Conservation (phyloP, 2,329 filamentous ascomycete genomes). For the Didymosphaeria variabile region DNA sequence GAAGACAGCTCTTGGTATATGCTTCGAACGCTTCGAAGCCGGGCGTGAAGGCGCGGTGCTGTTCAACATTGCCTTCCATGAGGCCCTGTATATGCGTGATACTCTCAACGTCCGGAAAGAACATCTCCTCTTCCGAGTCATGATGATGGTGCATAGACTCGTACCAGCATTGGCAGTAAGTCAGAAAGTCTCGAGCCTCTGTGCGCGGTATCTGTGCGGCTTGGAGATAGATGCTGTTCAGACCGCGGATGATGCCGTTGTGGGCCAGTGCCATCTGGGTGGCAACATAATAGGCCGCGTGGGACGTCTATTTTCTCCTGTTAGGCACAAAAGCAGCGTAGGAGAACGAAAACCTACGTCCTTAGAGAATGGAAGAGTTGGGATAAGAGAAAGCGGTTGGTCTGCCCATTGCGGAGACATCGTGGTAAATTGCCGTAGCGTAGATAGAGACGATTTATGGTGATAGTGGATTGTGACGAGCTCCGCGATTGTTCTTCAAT, state of each 20-base stretch:
- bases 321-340: slow-evolving; percentile 11
- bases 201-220: slow-evolving; percentile 58
- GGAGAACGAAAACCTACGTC: slow-evolving; percentile 27
- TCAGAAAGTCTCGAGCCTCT: slow-evolving; percentile 54
- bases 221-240: slow-evolving; percentile 71
- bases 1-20: slow-evolving; percentile 27
- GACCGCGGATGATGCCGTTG: slow-evolving; percentile 70
- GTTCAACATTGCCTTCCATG: slow-evolving; percentile 63
- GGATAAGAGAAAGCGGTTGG: slow-evolving; percentile 34
- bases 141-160: slow-evolving; percentile 70
- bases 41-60: slow-evolving; percentile 65
- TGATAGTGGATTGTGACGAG: too few relatives aligned
- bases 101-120: slow-evolving; percentile 66
- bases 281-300: slow-evolving; percentile 57
- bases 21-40: slow-evolving; percentile 55
- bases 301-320: slow-evolving; percentile 32
- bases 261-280: slow-evolving; percentile 71
- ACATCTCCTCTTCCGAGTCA: slow-evolving; percentile 66
- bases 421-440: background rate
- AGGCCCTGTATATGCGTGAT: slow-evolving; percentile 61
- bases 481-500: too few relatives aligned
- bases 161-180: slow-evolving; percentile 47
- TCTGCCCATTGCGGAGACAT: slow-evolving; percentile 38
- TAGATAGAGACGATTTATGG: background rate
- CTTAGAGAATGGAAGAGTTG: slow-evolving; percentile 34